Percentiles rank a stretch among this genome's conserved stretches.
phyloP scores from a whole-genome alignment of 1,284 basidiomycete species.

The Malassezia nana region DNA sequence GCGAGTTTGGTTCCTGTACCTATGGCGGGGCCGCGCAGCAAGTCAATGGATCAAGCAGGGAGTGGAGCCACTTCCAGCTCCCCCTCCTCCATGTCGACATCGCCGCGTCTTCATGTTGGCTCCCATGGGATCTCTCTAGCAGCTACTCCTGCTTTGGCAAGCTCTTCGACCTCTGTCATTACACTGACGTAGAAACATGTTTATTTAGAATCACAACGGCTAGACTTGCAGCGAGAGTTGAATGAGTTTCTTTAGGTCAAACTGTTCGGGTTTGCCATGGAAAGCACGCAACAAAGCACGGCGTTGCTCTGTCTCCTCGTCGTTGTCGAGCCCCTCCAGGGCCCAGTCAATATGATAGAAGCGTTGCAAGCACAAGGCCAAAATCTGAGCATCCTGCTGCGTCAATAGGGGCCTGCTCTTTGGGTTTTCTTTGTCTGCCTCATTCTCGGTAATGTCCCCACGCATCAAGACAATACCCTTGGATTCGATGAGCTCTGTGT shows the following conservation, averaged over 20 bases:
- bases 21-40: neutral
- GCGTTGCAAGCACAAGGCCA: slow-evolving; percentile 36
- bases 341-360: slow-evolving; percentile 33
- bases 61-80: neutral
- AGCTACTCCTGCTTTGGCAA: neutral
- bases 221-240: slow-evolving; percentile 9
- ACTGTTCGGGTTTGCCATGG: slow-evolving; percentile 29
- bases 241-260: slow-evolving; percentile 33
- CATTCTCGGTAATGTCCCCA: slow-evolving; percentile 71
- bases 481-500: slow-evolving; percentile 71
- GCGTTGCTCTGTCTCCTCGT: slow-evolving; percentile 19
- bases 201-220: neutral
- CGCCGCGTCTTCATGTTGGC: neutral
- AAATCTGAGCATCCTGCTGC: slow-evolving; percentile 37
- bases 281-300: slow-evolving; percentile 31
- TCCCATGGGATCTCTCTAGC: neutral
- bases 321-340: neutral
- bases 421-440: slow-evolving; percentile 57
- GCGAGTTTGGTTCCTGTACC: neutral
- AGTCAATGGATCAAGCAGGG: neutral
- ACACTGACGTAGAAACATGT: neutral
- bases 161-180: neutral
- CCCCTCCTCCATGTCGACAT: neutral
- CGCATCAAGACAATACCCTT: slow-evolving; percentile 78
- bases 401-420: slow-evolving; percentile 39